These are phyloP conservation scores for Paramyrothecium roridum DNA, from an alignment of 2,329 filamentous ascomycete genomes.

Conservation along the genomic window DNA sequence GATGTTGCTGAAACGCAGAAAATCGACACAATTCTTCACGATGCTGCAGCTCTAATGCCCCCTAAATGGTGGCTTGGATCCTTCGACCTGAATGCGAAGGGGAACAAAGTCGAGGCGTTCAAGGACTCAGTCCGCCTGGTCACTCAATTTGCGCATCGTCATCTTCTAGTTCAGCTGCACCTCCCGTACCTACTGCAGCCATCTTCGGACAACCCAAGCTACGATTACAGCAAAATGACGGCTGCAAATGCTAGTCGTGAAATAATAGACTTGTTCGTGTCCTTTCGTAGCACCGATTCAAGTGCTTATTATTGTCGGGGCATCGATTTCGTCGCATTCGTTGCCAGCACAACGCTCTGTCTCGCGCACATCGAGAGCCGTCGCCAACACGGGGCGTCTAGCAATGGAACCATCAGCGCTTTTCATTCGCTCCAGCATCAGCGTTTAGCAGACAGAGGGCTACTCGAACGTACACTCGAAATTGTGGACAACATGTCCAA, in stretches of 20 bases:
- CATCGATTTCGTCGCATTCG: conserved; percentile 46
- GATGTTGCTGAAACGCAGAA: conserved; percentile 30
- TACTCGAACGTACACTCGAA: conserved; percentile 32
- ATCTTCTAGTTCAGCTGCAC: conserved; percentile 49
- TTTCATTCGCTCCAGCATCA: conserved; percentile 35
- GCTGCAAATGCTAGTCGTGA: conserved; percentile 47
- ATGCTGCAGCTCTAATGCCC: conserved; percentile 35
- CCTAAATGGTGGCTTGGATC: conserved; percentile 46
- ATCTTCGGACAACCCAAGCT: conserved; percentile 24
- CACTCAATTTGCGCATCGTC: conserved; percentile 47
- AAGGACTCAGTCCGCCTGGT: conserved; percentile 30
- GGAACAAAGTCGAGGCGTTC: conserved; percentile 14
- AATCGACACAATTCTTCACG: conserved; percentile 44
- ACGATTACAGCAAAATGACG: conserved; percentile 41
- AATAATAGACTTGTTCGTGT: conserved; percentile 42
- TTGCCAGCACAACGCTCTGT: conserved; percentile 45
- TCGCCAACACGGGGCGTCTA: conserved; percentile 11
- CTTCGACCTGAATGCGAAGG: conserved; percentile 4
- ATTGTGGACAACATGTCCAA: conserved; percentile 31
- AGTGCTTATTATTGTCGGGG: conserved; percentile 39
- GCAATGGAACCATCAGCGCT: neutral
- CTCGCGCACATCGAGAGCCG: conserved; percentile 40
- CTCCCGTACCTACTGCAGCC: conserved; percentile 48
- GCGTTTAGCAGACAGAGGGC: conserved; percentile 34
- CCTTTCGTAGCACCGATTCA: conserved; percentile 37